Conservation (phyloP, 495 filamentous ascomycete species). For the Xylaria acuta region DNA sequence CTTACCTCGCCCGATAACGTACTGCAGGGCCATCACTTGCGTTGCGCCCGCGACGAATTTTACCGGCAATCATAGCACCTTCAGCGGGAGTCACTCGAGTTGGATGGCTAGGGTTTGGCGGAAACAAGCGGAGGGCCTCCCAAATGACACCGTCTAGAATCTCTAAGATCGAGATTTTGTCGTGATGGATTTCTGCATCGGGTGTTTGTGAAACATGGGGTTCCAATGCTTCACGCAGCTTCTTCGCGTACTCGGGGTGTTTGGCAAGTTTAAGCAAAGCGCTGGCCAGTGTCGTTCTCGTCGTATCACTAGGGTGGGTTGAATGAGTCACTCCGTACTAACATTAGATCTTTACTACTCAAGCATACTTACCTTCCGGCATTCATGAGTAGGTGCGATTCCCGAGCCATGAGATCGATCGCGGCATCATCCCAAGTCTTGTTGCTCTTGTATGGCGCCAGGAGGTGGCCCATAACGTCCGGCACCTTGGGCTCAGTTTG, state of each 20-base stretch:
- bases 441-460: not conserved
- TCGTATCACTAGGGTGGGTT: not conserved
- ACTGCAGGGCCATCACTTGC: not conserved
- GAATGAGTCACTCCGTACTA: no score
- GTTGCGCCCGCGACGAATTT: not conserved
- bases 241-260: not conserved
- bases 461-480: not conserved
- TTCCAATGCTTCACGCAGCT: not conserved
- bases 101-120: not conserved
- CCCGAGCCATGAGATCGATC: not conserved
- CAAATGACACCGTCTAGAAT: not conserved
- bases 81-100: not conserved
- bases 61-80: not conserved
- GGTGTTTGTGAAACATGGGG: not conserved
- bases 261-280: not conserved
- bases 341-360: not conserved
- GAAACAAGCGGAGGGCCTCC: not conserved
- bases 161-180: not conserved
- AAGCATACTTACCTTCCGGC: not conserved
- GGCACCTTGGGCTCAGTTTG: not conserved
- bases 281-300: not conserved
- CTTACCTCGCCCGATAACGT: slow-evolving; percentile 4
- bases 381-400: not conserved
- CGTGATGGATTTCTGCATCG: no score
- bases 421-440: not conserved